Percentiles rank a stretch among this genome's conserved stretches.
phyloP scores from a whole-genome alignment of 176 grass and related monocot species.

The Lolium multiflorum region DNA sequence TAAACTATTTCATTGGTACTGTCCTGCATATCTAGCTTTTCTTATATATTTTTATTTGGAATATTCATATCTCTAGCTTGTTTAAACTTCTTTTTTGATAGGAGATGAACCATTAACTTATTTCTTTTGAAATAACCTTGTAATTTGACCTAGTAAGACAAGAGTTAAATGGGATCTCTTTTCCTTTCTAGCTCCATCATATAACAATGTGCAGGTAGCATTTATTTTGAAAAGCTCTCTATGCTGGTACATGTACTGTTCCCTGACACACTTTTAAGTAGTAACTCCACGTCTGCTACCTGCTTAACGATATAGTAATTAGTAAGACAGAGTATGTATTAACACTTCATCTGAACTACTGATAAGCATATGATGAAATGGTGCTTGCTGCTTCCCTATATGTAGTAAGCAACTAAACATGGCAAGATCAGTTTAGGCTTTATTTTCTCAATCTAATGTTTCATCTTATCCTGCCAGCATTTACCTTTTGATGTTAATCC shows the following conservation, averaged over 20 bases:
- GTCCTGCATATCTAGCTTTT: slow-evolving; percentile 14
- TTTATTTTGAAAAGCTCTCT: slow-evolving; percentile 27
- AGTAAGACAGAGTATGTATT: neutral
- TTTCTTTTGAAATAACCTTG: neutral
- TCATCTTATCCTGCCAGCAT: neutral
- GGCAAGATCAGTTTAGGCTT: slow-evolving; percentile 1
- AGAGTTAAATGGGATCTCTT: neutral
- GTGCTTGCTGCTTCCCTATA: neutral
- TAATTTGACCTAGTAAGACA: neutral
- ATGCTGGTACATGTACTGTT: neutral
- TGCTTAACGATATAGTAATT: neutral
- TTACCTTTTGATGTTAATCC: slow-evolving; percentile 1
- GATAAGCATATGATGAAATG: neutral
- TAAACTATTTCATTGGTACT: slow-evolving; percentile 10
- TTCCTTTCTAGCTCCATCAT: neutral
- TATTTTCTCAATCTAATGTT: slow-evolving; percentile 21
- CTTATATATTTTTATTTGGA: neutral
- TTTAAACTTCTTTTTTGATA: slow-evolving; percentile 12
- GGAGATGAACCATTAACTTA: neutral
- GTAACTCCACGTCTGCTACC: neutral
- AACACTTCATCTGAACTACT: slow-evolving; percentile 23
- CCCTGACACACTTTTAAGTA: neutral
- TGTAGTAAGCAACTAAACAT: neutral
- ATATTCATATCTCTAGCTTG: neutral
- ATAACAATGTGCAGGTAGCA: neutral